Base-by-base conservation (phyloP, 1,139 yeast species). In the Candida sp. region DNA sequence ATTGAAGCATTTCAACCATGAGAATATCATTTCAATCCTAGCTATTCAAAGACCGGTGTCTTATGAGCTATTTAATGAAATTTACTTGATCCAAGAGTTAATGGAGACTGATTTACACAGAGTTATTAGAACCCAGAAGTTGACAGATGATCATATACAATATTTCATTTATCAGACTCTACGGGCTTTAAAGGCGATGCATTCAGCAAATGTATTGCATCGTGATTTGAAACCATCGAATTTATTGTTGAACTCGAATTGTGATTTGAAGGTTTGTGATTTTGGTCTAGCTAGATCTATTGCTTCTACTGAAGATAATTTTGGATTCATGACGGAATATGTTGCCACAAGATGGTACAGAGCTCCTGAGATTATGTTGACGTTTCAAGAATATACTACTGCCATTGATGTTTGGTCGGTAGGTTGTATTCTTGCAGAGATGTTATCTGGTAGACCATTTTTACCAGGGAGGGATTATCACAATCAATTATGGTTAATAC, bases 281-380 rank as follows among this genome's bases (percentile, higher is more conserved):
- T 75, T 77, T 56, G 86, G 88, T 8, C 57, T 81, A 27, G 77
- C 81, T 2, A 64, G 82, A 47, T 51, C 57, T 23, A 57, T 59
- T 38, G 63, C 63, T 4, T 50, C 55, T 1, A 75, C 75, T 15
- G 74, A 76, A 46, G 64, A 54, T 41, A 58, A 58, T 45, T 54
- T 60, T 38, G 66, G 65, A 15, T 67, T 68, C n/a, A 59, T 63
- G 75, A 84, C 90, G 0, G 90, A 84, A 57, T 84, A 84, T 51
- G 91, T 84, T 5, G 90, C 90, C 1, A 84, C 93, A 2, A 69
- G 91, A 54, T 84, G 91, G 91, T 84, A 84, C 57, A 68, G 91
- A 48, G 90, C 90, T 0, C 91, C 90, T 0, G 93, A 85, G 57
- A 81, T 85, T 45, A 84, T 84, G 90, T 62, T 84, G 22, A 79